Evolutionary conservation across 768 basidiomycete genomes (phyloP), one percentile per base, ranked within the genome.

Genomic region (Hemileccinum impolitum): DNA sequence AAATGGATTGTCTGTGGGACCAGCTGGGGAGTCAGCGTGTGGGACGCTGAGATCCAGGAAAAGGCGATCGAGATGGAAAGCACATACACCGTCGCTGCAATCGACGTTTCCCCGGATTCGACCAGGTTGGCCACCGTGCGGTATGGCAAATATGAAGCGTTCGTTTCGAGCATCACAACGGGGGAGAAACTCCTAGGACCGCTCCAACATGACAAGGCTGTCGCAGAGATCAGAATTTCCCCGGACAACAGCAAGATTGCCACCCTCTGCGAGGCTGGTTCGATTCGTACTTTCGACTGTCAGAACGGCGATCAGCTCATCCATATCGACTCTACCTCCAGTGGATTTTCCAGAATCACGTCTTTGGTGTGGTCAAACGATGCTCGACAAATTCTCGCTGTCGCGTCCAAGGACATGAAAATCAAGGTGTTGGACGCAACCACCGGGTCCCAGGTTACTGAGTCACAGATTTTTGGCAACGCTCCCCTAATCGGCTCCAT

Each of bases 341-440:
- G n/a, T n/a, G n/a, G n/a, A 15, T 38, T 31, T 28, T 45, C 32
- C 28, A 18, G 39, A 14, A 51, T 31, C 21, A 50, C 34, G 7
- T 49, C 43, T 3, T 25, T 44, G 1, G 48, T 28, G 6, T 53
- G 52, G 52, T 51, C 52, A 3, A 34, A 30, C 10, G 9, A 41
- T n/a, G 19, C 48, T 3, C 25, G 25, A 21, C 21, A 19, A 1
- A 15, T 41, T 8, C 44, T 37, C 10, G 39, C 28, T 17, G n/a
- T 36, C 8, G 35, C 23, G 13, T 40, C 32, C 10, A 31, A 17
- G 6, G 28, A 32, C 23, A 30, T 13, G 14, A 50, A 26, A 18
- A 19, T 50, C 28, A 38, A 11, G 18, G 14, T 13, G 6, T 45
- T 51, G 18, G 35, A 51, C 3, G 35, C 7, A 5, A 31, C 35